Evolutionary conservation across 2,329 filamentous ascomycete species (phyloP).

Genomic region (Aphanocladium album): DNA sequence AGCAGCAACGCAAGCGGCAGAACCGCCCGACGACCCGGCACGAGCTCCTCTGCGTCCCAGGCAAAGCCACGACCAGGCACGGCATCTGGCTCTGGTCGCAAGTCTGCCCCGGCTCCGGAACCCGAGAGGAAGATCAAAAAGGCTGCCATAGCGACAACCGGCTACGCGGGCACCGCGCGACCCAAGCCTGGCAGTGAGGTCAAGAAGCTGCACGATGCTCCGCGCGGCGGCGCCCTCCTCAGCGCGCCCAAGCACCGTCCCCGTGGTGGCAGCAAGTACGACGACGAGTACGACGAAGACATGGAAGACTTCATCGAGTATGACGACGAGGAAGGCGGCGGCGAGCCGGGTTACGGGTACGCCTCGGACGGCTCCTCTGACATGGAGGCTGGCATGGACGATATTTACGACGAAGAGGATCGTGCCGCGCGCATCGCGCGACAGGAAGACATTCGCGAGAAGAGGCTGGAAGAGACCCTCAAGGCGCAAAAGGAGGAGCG

Average conservation of each 20-base stretch:
- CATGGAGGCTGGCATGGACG: slow-evolving; percentile 72
- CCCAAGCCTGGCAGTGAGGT: slow-evolving; percentile 39
- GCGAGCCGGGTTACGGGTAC: slow-evolving; percentile 45
- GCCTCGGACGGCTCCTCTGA: slow-evolving; percentile 65
- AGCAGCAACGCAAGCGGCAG: slow-evolving; percentile 23
- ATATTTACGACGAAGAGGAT: slow-evolving; percentile 68
- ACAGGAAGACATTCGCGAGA: slow-evolving; percentile 61
- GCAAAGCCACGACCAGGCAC: background rate
- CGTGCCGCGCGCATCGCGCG: slow-evolving; percentile 57
- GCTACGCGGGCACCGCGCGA: slow-evolving; percentile 60
- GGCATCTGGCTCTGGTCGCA: background rate
- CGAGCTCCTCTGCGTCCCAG: background rate
- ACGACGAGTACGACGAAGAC: slow-evolving; percentile 59
- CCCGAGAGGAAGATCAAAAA: slow-evolving; percentile 57
- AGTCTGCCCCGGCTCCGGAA: slow-evolving; percentile 25
- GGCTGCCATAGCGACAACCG: slow-evolving; percentile 56
- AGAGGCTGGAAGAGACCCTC: slow-evolving; percentile 55
- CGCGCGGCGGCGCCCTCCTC: slow-evolving; percentile 38
- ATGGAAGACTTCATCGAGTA: slow-evolving; percentile 59
- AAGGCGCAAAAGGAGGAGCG: slow-evolving; percentile 59
- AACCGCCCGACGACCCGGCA: slow-evolving; percentile 22
- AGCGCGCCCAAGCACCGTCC: slow-evolving; percentile 27
- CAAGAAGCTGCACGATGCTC: slow-evolving; percentile 26
- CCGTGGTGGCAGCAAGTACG: slow-evolving; percentile 33
- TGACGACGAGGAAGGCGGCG: slow-evolving; percentile 45